Evolutionary conservation across 192 early-diverging fungal species (phyloP), one percentile per base, ranked within the genome.

Genomic region (Geranomyces michiganensis): DNA sequence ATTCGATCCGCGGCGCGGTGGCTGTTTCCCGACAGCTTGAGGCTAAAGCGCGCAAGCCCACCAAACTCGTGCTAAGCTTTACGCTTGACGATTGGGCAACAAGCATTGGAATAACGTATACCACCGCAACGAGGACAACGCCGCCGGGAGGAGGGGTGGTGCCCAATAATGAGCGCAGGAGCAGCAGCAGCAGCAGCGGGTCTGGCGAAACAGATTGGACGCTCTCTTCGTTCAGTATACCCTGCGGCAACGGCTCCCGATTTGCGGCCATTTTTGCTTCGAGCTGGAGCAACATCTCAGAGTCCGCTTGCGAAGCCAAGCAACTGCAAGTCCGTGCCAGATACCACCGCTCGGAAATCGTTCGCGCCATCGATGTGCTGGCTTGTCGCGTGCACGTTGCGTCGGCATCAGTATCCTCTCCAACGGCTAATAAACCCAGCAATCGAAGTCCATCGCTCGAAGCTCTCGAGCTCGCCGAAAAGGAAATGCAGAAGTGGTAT

Each of bases 1-100:
- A 24, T n/a, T 53, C 51, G n/a, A 53, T 53, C 24, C 51, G 51
- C 24, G 51, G 51, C 51, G 15, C 24, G n/a, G 51, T 53, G 19
- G 51, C 51, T 24, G 24, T 53, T 7, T n/a, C 51, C 6, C n/a
- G 15, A 3, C 24, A n/a, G 19, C 51, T 53, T 6, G 19, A 6
- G 15, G 51, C 7, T 7, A 53, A 53, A 41, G 36, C 36, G 51
- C 19, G 51, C 19, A 53, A 53, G 17, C 19, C 19, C 51, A 8
- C 51, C 51, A n/a, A 53, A 15, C 19, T 53, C 3, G 51, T 15
- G n/a, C 7, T 53, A 7, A 24, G 7, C 17, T n/a, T 53, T n/a
- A 24, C 51, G 7, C 24, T 53, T 3, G 51, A 53, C 51, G 51
- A 53, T 7, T 53, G 51, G 51, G 15, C 51, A 7, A 53, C 19